Evolutionary conservation across 306 rosid genomes (phyloP).

Genomic region (Quercus alba): DNA sequence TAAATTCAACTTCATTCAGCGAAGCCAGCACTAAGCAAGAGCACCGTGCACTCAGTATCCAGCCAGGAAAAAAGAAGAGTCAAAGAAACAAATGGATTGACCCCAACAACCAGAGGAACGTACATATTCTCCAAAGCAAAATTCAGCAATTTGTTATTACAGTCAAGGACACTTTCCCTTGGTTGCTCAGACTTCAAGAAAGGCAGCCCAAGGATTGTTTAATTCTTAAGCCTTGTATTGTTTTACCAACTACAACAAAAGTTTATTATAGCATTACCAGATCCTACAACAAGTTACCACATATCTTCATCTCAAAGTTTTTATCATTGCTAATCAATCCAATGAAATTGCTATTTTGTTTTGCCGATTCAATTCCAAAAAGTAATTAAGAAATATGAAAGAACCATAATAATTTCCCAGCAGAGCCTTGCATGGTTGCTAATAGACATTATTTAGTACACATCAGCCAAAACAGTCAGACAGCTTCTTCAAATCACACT

Average conservation of each 20-base stretch:
- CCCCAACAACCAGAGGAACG: not conserved
- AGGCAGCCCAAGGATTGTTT: not conserved
- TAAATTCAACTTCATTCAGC: not conserved
- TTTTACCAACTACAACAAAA: not conserved
- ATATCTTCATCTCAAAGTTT: not conserved
- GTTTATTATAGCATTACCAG: not conserved
- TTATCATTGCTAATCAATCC: not conserved
- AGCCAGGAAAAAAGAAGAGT: not conserved
- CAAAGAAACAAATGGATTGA: not conserved
- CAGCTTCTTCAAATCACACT: too few species aligned
- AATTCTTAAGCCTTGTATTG: not conserved
- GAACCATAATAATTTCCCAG: not conserved
- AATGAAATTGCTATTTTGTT: not conserved
- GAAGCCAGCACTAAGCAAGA: not conserved
- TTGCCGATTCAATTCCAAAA: not conserved
- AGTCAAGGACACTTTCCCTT: not conserved
- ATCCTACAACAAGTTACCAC: not conserved
- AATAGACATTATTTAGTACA: not conserved
- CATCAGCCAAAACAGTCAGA: not conserved
- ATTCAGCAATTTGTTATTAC: not conserved
- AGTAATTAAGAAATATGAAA: not conserved
- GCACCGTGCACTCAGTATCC: not conserved
- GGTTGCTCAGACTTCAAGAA: not conserved
- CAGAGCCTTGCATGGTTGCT: not conserved
- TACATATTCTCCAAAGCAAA: not conserved